A percentile compares a stretch with the other conserved stretches of the same genome.
Conservation (phyloP, 2,329 filamentous ascomycete genomes). For the Clonostachys rosea region DNA sequence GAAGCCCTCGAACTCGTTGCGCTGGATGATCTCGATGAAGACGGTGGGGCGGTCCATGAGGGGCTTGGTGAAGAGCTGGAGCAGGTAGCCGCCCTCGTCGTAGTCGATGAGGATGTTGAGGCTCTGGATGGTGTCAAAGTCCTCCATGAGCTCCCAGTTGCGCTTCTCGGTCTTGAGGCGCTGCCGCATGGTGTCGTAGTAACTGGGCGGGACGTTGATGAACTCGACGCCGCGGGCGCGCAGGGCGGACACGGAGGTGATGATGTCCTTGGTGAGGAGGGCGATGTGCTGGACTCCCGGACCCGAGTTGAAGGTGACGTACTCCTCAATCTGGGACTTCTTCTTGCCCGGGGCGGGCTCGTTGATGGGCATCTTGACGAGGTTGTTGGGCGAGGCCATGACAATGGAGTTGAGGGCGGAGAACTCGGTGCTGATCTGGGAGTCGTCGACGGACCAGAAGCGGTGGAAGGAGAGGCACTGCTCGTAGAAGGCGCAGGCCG, state of each 20-base stretch:
- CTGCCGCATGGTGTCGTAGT: constrained; percentile 74
- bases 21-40: constrained; percentile 94
- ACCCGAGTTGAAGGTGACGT: constrained; percentile 84
- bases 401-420: constrained; percentile 84
- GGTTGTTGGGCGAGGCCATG: constrained; percentile 79
- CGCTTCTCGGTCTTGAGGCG: constrained; percentile 63
- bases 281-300: constrained; percentile 93
- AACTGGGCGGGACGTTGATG: constrained; percentile 81
- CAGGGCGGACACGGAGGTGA: constrained; percentile 70
- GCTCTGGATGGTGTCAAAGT: constrained; percentile 70
- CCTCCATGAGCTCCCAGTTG: constrained; percentile 66
- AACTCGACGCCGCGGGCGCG: constrained; percentile 89
- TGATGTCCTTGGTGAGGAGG: constrained; percentile 75
- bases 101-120: constrained; percentile 93
- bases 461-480: constrained; percentile 87
- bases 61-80: constrained; percentile 77
- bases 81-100: constrained; percentile 83
- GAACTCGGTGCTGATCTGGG: constrained; percentile 88
- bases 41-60: constrained; percentile 93
- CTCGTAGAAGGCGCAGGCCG: constrained; percentile 72
- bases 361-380: constrained; percentile 98
- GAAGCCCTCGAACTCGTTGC: constrained; percentile 86
- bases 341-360: constrained; percentile 88
- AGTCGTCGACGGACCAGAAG: constrained; percentile 96
- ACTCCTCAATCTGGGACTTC: constrained; percentile 92